A percentile compares a stretch with the other conserved stretches of the same genome.
These are phyloP conservation scores for Ustilago lituana DNA, from an alignment of 1,284 basidiomycete genomes.

Conservation along the genomic window DNA sequence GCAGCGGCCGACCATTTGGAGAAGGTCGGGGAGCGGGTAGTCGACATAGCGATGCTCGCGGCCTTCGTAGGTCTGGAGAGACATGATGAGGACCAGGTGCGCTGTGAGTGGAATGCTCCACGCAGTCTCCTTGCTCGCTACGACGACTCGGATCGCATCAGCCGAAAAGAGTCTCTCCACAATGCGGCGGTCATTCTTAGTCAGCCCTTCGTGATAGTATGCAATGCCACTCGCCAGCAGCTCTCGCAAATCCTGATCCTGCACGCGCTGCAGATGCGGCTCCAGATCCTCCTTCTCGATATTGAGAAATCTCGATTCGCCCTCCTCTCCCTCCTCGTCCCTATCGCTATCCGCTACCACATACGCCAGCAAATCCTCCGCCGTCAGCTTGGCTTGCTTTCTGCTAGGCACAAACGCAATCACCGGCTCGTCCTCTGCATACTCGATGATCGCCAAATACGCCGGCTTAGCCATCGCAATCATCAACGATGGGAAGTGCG, in stretches of 20 bases:
- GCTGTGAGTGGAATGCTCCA: slow-evolving; percentile 93
- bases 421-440: slow-evolving; percentile 84
- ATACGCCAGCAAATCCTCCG: slow-evolving; percentile 89
- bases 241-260: slow-evolving; percentile 81
- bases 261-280: slow-evolving; percentile 86
- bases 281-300: slow-evolving; percentile 84
- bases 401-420: slow-evolving; percentile 93
- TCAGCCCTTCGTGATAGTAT: slow-evolving; percentile 93
- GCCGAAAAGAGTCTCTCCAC: slow-evolving; percentile 92
- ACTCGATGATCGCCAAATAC: slow-evolving; percentile 90
- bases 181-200: slow-evolving; percentile 89
- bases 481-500: slow-evolving; percentile 98
- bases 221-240: slow-evolving; percentile 89
- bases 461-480: slow-evolving; percentile 99
- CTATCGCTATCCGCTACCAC: slow-evolving; percentile 80
- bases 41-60: slow-evolving; percentile 81
- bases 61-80: slow-evolving; percentile 88
- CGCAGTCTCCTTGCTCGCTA: slow-evolving; percentile 93
- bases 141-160: slow-evolving; percentile 91
- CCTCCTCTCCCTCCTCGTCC: slow-evolving; percentile 63
- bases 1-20: slow-evolving; percentile 98
- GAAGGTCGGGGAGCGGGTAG: slow-evolving; percentile 94
- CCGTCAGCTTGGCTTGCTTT: slow-evolving; percentile 90
- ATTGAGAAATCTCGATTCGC: slow-evolving; percentile 86
- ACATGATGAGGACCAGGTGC: slow-evolving; percentile 99